These are phyloP conservation scores for Perkinsus olseni DNA, from an alignment of 169 alveolate species.

Conservation along the genomic window DNA sequence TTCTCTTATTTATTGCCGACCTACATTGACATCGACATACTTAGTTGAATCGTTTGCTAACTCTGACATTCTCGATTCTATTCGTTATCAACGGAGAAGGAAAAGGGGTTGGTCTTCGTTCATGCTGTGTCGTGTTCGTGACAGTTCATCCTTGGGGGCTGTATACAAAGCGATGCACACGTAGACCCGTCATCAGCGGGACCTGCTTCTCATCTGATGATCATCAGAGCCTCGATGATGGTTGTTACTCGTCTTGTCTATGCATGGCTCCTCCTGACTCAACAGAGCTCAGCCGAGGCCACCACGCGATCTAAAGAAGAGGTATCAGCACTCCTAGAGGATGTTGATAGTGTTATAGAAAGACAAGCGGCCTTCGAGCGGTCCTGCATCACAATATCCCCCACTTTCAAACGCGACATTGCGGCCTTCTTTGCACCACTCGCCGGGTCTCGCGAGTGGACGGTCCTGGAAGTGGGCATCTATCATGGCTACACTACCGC, in stretches of 20 bases:
- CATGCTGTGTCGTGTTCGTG: not conserved
- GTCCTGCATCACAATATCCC: not conserved
- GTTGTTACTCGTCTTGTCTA: no score
- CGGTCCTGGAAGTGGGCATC: not conserved
- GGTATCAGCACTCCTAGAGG: no score
- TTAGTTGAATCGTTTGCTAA: not conserved
- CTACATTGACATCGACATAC: not conserved
- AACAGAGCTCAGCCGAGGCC: no score
- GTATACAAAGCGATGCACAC: no score
- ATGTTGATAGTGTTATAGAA: not conserved
- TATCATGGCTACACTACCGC: not conserved
- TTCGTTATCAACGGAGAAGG: not conserved
- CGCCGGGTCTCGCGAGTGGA: not conserved
- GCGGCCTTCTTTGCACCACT: not conserved
- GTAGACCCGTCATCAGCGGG: no score
- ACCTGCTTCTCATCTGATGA: no score
- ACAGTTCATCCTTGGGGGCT: not conserved
- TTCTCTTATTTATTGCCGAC: not conserved
- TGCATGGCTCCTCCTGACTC: no score
- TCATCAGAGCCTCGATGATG: no score
- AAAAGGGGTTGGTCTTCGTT: not conserved
- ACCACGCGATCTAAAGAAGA: no score
- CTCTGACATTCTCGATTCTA: not conserved
- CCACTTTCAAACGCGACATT: not conserved
- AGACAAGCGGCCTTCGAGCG: not conserved